Evolutionary conservation across 1,139 yeast genomes (phyloP).

Genomic region (Yamadazyma friedrichii): DNA sequence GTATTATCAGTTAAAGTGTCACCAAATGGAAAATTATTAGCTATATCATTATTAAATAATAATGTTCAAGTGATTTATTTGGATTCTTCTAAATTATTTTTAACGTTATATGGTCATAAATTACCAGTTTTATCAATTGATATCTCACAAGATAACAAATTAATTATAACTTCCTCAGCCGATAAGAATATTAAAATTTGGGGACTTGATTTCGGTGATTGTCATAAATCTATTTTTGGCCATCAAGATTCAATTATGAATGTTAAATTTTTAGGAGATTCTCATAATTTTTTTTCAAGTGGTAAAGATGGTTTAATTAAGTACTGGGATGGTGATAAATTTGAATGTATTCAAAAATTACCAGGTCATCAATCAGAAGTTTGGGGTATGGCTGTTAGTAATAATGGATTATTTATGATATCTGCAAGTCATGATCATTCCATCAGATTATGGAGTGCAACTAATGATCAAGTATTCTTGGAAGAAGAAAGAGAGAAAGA

Average conservation of each 20-base stretch:
- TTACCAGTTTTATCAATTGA: slow-evolving; percentile 90
- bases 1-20: slow-evolving; percentile 80
- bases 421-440: slow-evolving; percentile 95
- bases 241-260: slow-evolving; percentile 95
- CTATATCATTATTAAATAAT: slow-evolving; percentile 84
- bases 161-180: slow-evolving; percentile 89
- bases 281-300: slow-evolving; percentile 86
- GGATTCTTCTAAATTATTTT: slow-evolving; percentile 81
- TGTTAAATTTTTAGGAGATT: slow-evolving; percentile 77
- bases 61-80: slow-evolving; percentile 91
- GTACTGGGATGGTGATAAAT: slow-evolving; percentile 98
- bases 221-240: slow-evolving; percentile 94
- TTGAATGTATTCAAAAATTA: slow-evolving; percentile 86
- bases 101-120: slow-evolving; percentile 93
- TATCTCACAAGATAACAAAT: slow-evolving; percentile 82
- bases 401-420: slow-evolving; percentile 69
- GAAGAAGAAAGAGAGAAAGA: slow-evolving; percentile 97
- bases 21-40: slow-evolving; percentile 73
- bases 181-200: slow-evolving; percentile 96
- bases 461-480: slow-evolving; percentile 89
- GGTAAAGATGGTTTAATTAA: slow-evolving; percentile 88
- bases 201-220: slow-evolving; percentile 99
- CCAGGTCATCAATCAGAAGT: slow-evolving; percentile 91
- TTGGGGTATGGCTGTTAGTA: slow-evolving; percentile 82
- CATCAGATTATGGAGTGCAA: slow-evolving; percentile 85